A percentile compares a stretch with the other conserved stretches of the same genome.
Evolutionary conservation across 768 basidiomycete genomes (phyloP).

Genomic region (Serendipita vermifera): DNA sequence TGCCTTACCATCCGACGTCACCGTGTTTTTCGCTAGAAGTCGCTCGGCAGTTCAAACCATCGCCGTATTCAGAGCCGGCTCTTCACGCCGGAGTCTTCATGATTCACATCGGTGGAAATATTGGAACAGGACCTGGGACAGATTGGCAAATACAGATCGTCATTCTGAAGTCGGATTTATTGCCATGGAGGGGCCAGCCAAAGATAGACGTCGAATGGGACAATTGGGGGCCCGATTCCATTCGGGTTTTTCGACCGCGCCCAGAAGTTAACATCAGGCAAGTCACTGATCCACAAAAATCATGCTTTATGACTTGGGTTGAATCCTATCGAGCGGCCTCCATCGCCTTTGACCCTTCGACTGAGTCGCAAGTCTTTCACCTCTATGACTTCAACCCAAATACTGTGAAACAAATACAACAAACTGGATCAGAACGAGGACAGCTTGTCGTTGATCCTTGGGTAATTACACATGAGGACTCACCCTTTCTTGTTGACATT

Average conservation of each 20-base stretch:
- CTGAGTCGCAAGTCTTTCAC: not conserved
- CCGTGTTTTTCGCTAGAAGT: not conserved
- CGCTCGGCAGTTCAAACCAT: not conserved
- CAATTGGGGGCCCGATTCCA: not conserved
- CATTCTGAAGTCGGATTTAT: slow-evolving; percentile 3
- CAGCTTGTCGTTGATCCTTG: not conserved
- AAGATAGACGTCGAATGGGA: not conserved
- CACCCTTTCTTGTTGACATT: slow-evolving; percentile 1
- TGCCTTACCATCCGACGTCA: slow-evolving; percentile 3
- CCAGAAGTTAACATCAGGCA: not conserved
- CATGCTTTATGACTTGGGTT: slow-evolving; percentile 8
- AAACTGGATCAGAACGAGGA: not conserved
- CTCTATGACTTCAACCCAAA: not conserved
- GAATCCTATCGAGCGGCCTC: not conserved
- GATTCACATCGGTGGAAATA: not conserved
- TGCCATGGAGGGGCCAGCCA: not conserved
- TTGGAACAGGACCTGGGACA: not conserved
- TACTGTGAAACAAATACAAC: not conserved
- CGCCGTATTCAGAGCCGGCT: not conserved
- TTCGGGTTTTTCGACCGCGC: slow-evolving; percentile 2
- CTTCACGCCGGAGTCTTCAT: not conserved
- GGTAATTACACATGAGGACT: not conserved
- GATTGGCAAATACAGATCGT: slow-evolving; percentile 2
- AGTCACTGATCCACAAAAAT: not conserved
- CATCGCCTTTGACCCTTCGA: not conserved